Percentiles rank a stretch among this genome's conserved stretches.
Evolutionary conservation across 1,139 yeast species (phyloP).

Genomic region (Saccharomyces pastorianus): DNA sequence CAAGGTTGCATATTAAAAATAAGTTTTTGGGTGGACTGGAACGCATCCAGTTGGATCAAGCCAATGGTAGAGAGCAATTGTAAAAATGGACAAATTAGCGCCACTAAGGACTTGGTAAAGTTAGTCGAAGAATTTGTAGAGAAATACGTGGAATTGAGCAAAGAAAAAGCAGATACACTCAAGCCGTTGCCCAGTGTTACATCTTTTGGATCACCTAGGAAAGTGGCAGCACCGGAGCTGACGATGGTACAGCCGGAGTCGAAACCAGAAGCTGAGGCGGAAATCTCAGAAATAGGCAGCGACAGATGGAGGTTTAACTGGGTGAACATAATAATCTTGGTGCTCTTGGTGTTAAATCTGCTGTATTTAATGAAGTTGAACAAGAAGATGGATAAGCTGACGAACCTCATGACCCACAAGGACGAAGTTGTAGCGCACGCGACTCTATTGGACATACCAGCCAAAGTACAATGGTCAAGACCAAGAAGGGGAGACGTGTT

Average conservation of each 20-base stretch:
- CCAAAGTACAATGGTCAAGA: background rate
- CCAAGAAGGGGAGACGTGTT: background rate
- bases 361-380: conserved; percentile 1
- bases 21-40: conserved; percentile 76
- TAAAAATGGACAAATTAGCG: conserved; percentile 74
- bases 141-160: conserved; percentile 5
- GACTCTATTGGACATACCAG: background rate
- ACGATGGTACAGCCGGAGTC: background rate
- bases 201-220: background rate
- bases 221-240: background rate
- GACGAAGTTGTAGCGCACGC: background rate
- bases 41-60: conserved; percentile 87
- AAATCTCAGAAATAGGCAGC: background rate
- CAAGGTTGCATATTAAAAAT: conserved; percentile 54
- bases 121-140: conserved; percentile 15
- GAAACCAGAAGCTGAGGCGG: background rate
- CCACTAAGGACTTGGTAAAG: conserved; percentile 32
- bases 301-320: background rate
- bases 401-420: background rate
- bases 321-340: background rate
- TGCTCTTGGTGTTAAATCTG: background rate
- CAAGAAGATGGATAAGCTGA: conserved; percentile 1
- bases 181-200: background rate
- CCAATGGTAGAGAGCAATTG: conserved; percentile 87
- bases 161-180: background rate